phyloP scores from a whole-genome alignment of 805 yeast genomes.

The Pichia scutulata region DNA sequence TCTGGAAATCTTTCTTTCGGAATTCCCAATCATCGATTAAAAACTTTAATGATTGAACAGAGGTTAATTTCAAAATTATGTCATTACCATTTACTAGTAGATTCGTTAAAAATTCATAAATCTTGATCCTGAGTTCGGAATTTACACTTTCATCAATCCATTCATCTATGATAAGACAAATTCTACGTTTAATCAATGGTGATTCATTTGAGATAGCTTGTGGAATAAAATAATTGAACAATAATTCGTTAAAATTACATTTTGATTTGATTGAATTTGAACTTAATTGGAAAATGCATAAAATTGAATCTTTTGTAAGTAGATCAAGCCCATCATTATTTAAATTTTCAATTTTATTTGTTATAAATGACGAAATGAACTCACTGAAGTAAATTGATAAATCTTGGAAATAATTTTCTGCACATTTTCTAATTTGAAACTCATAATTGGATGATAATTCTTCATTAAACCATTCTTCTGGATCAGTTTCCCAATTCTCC shows the following conservation, averaged over 20 bases:
- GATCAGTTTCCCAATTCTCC: conserved; percentile 76
- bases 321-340: conserved; percentile 33
- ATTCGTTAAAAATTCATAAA: conserved; percentile 50
- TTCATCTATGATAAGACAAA: conserved; percentile 67
- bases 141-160: conserved; percentile 44
- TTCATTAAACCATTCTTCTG: conserved; percentile 90
- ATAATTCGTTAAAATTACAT: conserved; percentile 61
- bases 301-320: conserved; percentile 67
- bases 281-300: conserved; percentile 78
- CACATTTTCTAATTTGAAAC: conserved; percentile 76
- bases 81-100: conserved; percentile 48
- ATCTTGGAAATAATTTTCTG: conserved; percentile 77
- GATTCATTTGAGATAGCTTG: conserved; percentile 42
- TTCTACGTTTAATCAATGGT: conserved; percentile 65
- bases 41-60: conserved; percentile 59
- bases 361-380: conserved; percentile 43
- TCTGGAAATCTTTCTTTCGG: conserved; percentile 55
- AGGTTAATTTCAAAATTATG: conserved; percentile 71
- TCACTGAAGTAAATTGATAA: conserved; percentile 57
- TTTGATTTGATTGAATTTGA: conserved; percentile 54
- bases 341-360: conserved; percentile 50
- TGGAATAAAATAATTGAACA: conserved; percentile 59
- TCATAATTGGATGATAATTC: conserved; percentile 75
- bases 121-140: conserved; percentile 40
- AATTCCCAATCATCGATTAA: conserved; percentile 86